Base-by-base conservation (phyloP, 202 grass and related monocot species). In the Panicum hallii region DNA sequence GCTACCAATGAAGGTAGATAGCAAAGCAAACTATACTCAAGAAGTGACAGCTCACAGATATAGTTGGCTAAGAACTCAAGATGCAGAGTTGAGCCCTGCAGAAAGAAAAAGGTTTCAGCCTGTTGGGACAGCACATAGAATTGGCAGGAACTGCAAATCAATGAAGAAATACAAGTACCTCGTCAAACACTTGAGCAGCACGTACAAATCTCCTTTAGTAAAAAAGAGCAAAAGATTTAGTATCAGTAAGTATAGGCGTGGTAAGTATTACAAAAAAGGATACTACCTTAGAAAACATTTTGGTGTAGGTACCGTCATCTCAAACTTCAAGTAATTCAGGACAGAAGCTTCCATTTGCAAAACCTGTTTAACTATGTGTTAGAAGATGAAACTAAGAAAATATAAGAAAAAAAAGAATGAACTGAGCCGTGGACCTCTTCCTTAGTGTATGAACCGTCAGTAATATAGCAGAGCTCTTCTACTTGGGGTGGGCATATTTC, bases 391-490 rank as follows among this genome's bases (percentile, higher is more conserved):
- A 80, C 19, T 44, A 77, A 36, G 30, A 82, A 90, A 63, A 0
- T 3, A 52, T 86, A 57, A 2, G 7, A 66, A 28, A 82, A 3
- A 4, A 79, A 41, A 34, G 54, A 80, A 34, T 47, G 72, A 8
- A 53, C 16, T 42, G 63, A 23, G 78, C n/a, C 72, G 86, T 26
- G 11, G 41, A 89, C 92, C 92, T 94, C 92, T 70, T 89, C 84
- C 79, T 91, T 94, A 53, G 66, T 77, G 58, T 94, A 94, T 80
- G 89, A 80, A 66, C 86, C 82, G 40, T 94, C 92, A 30, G 92
- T 88, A 84, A 94, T 82, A 53, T 90, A 94, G 85, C 92, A 94
- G 71, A 94, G 90, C 34, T 94, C 89, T 83, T 94, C 89, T 57
- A 91, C 82, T 69, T 88, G 92, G 42, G 85, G 87, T 50, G 92